Evolutionary conservation across 805 yeast genomes (phyloP).

Genomic region (Metschnikowia similis): DNA sequence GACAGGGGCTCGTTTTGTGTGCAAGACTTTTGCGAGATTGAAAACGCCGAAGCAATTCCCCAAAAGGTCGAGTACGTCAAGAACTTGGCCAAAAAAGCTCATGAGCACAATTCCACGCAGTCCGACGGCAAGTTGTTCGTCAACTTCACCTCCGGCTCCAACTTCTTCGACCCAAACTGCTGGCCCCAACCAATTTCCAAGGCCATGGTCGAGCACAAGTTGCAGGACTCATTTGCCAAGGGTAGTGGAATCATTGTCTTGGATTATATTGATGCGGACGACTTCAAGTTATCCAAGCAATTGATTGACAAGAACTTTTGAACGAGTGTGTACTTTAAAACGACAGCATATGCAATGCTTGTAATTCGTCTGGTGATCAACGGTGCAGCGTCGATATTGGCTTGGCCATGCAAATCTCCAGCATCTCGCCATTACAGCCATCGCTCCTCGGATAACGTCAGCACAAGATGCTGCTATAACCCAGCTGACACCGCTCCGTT

Average conservation of each 20-base stretch:
- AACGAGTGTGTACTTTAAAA: background rate
- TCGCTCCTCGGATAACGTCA: no score
- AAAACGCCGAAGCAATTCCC: conserved; percentile 46
- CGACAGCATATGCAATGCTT: background rate
- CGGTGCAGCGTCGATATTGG: no score
- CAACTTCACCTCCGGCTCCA: conserved; percentile 71
- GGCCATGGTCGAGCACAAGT: conserved; percentile 40
- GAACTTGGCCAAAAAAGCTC: conserved; percentile 51
- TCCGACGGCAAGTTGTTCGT: conserved; percentile 54
- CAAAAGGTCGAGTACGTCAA: conserved; percentile 57
- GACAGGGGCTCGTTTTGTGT: conserved; percentile 60
- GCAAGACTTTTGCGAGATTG: conserved; percentile 72
- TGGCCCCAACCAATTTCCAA: conserved; percentile 71
- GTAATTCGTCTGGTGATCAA: background rate
- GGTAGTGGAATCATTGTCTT: conserved; percentile 64
- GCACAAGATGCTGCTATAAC: no score
- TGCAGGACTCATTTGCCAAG: conserved; percentile 46
- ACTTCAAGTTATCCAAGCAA: conserved; percentile 53
- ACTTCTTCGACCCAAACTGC: conserved; percentile 63
- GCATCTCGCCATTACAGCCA: no score
- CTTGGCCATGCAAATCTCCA: no score
- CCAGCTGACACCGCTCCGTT: no score
- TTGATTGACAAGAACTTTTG: conserved; percentile 51
- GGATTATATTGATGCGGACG: conserved; percentile 60
- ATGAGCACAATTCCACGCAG: conserved; percentile 40